A percentile compares a stretch with the other conserved stretches of the same genome.
Evolutionary conservation across 2,329 filamentous ascomycete genomes (phyloP).

Genomic region (Penicillium sp.): DNA sequence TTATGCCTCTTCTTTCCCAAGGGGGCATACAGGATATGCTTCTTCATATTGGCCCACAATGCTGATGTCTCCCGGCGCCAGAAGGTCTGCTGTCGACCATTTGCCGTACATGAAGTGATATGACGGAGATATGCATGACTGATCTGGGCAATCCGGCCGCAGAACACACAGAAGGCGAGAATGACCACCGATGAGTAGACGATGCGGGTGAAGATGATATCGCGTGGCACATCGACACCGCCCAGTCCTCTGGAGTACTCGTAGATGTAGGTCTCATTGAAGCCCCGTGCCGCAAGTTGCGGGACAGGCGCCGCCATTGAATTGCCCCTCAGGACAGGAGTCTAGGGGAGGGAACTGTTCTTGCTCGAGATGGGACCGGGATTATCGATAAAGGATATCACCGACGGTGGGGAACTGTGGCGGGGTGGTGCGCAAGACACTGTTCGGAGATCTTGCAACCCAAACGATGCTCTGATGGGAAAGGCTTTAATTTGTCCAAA

Average conservation of each 20-base stretch:
- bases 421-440: not conserved
- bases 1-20: slow-evolving; percentile 76
- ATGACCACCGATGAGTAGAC: slow-evolving; percentile 41
- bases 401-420: not conserved
- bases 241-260: slow-evolving; percentile 44
- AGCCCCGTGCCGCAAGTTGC: slow-evolving; percentile 29
- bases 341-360: not conserved
- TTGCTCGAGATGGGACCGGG: not conserved
- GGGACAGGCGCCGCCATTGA: slow-evolving; percentile 33
- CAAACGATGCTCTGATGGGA: not conserved
- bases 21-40: slow-evolving; percentile 61
- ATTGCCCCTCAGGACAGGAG: slow-evolving; percentile 12
- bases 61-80: slow-evolving; percentile 47
- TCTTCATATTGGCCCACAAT: slow-evolving; percentile 49
- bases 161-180: slow-evolving; percentile 41
- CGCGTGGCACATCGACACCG: slow-evolving; percentile 43
- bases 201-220: slow-evolving; percentile 43
- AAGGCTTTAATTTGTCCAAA: not conserved
- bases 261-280: slow-evolving; percentile 45
- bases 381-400: not conserved
- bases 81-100: slow-evolving; percentile 44
- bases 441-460: not conserved
- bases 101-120: slow-evolving; percentile 43
- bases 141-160: slow-evolving; percentile 46
- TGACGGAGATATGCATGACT: slow-evolving; percentile 49